Evolutionary conservation across 306 rosid genomes (phyloP).

Genomic region (Begonia peltatifolia): DNA sequence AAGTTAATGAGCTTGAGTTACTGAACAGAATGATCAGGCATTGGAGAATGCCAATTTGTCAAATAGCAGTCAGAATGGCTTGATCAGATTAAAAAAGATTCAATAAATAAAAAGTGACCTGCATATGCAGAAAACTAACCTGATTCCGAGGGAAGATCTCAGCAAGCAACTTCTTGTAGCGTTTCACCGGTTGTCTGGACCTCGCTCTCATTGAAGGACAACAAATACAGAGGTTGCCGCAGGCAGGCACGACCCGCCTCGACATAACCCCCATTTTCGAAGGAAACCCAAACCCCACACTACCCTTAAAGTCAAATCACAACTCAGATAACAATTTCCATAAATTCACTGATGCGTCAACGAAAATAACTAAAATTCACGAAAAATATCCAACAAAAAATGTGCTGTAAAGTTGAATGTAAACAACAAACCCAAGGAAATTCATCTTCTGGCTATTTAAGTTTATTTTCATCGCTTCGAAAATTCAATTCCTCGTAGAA

Average conservation of each 20-base stretch:
- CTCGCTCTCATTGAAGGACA: conserved; percentile 89
- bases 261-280: conserved; percentile 89
- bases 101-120: neutral
- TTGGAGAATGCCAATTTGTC: neutral
- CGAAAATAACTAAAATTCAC: no score
- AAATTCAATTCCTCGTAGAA: no score
- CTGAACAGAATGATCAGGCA: neutral
- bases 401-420: no score
- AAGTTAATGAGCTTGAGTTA: neutral
- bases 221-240: conserved; percentile 75
- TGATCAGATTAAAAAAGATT: neutral
- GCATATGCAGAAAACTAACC: conserved; percentile 32
- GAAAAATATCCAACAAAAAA: no score
- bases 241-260: conserved; percentile 93
- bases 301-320: no score
- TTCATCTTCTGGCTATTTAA: no score
- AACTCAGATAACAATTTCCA: no score
- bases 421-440: no score
- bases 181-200: conserved; percentile 91
- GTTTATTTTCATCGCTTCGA: no score
- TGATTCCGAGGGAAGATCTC: conserved; percentile 76
- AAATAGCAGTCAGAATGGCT: neutral
- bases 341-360: no score
- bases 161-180: conserved; percentile 74
- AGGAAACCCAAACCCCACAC: conserved; percentile 15